These are phyloP conservation scores for Cyberlindnera petersonii DNA, from an alignment of 805 yeast species.

Conservation along the genomic window DNA sequence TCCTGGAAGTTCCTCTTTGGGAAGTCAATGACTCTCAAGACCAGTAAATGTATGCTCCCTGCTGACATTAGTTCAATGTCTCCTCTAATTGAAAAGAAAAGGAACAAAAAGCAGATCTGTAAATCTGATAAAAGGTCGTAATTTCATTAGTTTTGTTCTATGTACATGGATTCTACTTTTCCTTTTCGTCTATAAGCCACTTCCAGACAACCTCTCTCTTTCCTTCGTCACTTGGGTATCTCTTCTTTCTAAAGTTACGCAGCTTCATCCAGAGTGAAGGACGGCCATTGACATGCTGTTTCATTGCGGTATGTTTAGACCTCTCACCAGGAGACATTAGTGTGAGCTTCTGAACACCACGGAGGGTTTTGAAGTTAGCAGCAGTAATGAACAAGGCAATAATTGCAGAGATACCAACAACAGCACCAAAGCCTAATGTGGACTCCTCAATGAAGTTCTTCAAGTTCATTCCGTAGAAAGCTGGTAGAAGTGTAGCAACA, in stretches of 20 bases:
- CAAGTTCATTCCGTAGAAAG: slow-evolving; percentile 85
- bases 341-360: slow-evolving; percentile 62
- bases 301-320: slow-evolving; percentile 1
- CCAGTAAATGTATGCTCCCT: too few species aligned
- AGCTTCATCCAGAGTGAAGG: slow-evolving; percentile 13
- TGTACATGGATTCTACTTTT: slow-evolving; percentile 24
- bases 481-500: slow-evolving; percentile 79
- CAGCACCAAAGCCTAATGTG: slow-evolving; percentile 55
- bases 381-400: slow-evolving; percentile 53
- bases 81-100: too few species aligned
- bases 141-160: too few species aligned
- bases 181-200: slow-evolving; percentile 48
- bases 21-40: too few species aligned
- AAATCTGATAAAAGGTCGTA: too few species aligned
- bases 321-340: slow-evolving; percentile 39
- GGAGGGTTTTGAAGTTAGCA: slow-evolving; percentile 52
- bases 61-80: too few species aligned
- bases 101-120: too few species aligned
- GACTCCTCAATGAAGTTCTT: slow-evolving; percentile 75
- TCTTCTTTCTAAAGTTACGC: slow-evolving; percentile 11
- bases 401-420: slow-evolving; percentile 47
- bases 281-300: background rate
- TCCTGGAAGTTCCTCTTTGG: too few species aligned
- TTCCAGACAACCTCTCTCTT: slow-evolving; percentile 50
- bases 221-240: slow-evolving; percentile 15